These are phyloP conservation scores for Penstemon eatonii DNA, from an alignment of 257 asterid species.

Conservation along the genomic window DNA sequence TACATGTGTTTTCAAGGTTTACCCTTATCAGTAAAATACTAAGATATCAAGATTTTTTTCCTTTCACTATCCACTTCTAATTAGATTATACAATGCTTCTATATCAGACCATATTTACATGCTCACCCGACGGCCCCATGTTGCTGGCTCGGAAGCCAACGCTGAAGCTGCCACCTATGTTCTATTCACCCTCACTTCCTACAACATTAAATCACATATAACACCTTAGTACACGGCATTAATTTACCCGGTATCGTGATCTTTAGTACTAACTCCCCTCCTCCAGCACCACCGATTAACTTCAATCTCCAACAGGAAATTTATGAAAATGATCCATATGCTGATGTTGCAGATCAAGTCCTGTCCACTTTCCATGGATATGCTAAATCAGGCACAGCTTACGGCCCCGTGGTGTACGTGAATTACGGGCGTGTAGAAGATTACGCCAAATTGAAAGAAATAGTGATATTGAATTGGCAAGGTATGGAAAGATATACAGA, in stretches of 20 bases:
- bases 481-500: conserved; percentile 74
- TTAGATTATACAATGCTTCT: conserved; percentile 48
- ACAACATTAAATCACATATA: conserved; percentile 44
- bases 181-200: conserved; percentile 58
- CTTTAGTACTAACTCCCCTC: conserved; percentile 45
- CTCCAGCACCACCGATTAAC: conserved; percentile 37
- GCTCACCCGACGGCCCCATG: conserved; percentile 76
- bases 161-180: conserved; percentile 79
- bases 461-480: conserved; percentile 62
- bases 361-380: conserved; percentile 68
- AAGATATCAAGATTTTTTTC: not conserved
- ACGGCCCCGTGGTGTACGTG: conserved; percentile 62
- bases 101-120: conserved; percentile 60
- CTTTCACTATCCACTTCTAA: conserved; percentile 33
- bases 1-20: not conserved
- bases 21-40: not conserved
- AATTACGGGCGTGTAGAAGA: conserved; percentile 81
- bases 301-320: conserved; percentile 59
- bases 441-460: conserved; percentile 37
- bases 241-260: conserved; percentile 67
- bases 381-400: conserved; percentile 72
- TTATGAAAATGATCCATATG: conserved; percentile 61
- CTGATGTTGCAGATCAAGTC: conserved; percentile 51
- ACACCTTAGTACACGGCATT: conserved; percentile 56
- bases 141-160: conserved; percentile 80